Percentiles rank a stretch among this genome's conserved stretches.
Evolutionary conservation across 257 asterid species (phyloP).

Genomic region (Haberlea rhodopensis): DNA sequence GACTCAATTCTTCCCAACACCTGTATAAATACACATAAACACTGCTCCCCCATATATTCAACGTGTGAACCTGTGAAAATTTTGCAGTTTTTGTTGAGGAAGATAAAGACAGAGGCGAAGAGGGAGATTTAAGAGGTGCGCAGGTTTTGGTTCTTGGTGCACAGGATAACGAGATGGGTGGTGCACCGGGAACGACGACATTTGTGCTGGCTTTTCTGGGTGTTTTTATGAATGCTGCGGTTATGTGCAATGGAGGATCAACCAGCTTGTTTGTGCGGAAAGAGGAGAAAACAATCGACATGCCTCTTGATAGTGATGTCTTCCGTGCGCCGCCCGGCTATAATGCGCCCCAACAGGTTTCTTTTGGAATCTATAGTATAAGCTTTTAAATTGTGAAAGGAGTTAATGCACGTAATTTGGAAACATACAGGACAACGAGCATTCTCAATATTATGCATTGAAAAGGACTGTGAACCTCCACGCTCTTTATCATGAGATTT

Average conservation of each 20-base stretch:
- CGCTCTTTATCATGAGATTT: no score
- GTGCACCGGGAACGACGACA: background rate
- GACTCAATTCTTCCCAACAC: no score
- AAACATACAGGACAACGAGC: no score
- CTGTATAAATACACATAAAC: no score
- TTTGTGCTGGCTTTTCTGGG: constrained; percentile 23
- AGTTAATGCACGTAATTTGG: no score
- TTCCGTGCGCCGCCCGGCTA: constrained; percentile 74
- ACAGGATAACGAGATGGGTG: background rate
- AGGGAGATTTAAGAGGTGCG: background rate
- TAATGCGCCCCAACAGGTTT: constrained; percentile 94
- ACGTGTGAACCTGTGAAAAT: no score
- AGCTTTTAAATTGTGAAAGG: no score
- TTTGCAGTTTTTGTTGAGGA: no score
- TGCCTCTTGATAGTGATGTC: constrained; percentile 83
- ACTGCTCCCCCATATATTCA: no score
- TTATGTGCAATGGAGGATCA: constrained; percentile 55
- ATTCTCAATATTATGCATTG: no score
- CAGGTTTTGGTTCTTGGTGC: background rate
- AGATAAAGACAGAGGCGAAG: background rate
- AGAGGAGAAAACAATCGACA: constrained; percentile 49
- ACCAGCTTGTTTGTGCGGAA: constrained; percentile 70
- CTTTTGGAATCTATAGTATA: no score
- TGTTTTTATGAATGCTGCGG: constrained; percentile 43
- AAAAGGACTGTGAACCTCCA: no score